phyloP scores from a whole-genome alignment of 805 yeast genomes.

The Dipodascus geniculatus region DNA sequence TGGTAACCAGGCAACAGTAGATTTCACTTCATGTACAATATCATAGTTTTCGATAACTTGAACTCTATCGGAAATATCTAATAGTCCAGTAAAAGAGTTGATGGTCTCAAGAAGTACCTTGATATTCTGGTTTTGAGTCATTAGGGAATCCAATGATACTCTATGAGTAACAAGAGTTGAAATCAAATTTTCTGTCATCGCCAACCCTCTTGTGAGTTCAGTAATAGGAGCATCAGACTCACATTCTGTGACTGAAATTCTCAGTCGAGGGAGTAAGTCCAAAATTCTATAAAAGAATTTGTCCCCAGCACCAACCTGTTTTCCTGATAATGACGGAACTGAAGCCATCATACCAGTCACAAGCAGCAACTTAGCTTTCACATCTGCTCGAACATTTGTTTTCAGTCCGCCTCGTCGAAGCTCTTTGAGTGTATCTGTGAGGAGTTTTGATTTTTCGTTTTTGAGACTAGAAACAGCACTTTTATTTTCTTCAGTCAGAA shows the following conservation, averaged over 20 bases:
- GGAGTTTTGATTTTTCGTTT: constrained; percentile 65
- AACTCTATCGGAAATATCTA: neutral
- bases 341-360: constrained; percentile 51
- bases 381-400: constrained; percentile 50
- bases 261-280: constrained; percentile 70
- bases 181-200: constrained; percentile 61
- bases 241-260: constrained; percentile 48
- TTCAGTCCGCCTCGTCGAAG: constrained; percentile 68
- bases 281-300: constrained; percentile 52
- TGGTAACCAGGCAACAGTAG: constrained; percentile 5
- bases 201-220: constrained; percentile 67
- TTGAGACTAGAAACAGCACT: constrained; percentile 58
- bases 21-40: neutral
- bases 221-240: constrained; percentile 65
- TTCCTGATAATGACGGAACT: constrained; percentile 33
- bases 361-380: constrained; percentile 48
- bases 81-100: neutral
- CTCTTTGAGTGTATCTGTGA: constrained; percentile 69
- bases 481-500: constrained; percentile 60
- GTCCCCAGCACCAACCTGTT: constrained; percentile 32
- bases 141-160: constrained; percentile 3
- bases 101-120: neutral
- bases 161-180: constrained; percentile 36
- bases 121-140: neutral
- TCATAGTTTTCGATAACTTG: neutral